These are phyloP conservation scores for Triglochin maritima DNA, from an alignment of 106 monocot species.

Conservation along the genomic window DNA sequence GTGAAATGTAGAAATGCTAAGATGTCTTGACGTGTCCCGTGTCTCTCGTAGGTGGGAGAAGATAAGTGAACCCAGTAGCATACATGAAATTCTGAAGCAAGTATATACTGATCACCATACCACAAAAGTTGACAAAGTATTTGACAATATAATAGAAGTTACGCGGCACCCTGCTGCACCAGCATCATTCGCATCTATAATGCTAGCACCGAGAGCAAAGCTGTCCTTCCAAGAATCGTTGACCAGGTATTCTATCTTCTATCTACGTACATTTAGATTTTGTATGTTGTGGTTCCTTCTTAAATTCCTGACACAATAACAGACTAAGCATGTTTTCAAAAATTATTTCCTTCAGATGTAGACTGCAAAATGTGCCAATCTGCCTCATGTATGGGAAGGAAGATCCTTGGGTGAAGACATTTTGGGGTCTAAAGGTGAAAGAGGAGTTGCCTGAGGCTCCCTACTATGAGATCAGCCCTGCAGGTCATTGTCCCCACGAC, in stretches of 20 bases:
- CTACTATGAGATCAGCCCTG: slow-evolving; percentile 92
- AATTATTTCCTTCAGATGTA: slow-evolving; percentile 33
- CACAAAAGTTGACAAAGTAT: slow-evolving; percentile 79
- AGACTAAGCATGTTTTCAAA: not conserved
- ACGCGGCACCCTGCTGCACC: slow-evolving; percentile 89
- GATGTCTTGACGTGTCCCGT: slow-evolving; percentile 2
- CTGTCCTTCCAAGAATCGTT: slow-evolving; percentile 74
- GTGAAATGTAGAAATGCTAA: not conserved
- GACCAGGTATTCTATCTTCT: slow-evolving; percentile 30
- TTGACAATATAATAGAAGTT: slow-evolving; percentile 67
- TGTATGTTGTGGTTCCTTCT: not conserved
- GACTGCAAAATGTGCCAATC: slow-evolving; percentile 52
- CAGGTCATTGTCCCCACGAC: slow-evolving; percentile 84
- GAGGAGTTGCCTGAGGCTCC: slow-evolving; percentile 62
- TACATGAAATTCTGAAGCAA: slow-evolving; percentile 73
- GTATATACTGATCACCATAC: slow-evolving; percentile 80
- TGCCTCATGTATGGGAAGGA: slow-evolving; percentile 98
- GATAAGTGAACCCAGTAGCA: slow-evolving; percentile 79
- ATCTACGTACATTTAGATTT: not conserved
- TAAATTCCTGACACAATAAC: too few relatives aligned
- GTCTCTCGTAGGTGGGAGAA: slow-evolving; percentile 71
- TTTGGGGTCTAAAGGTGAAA: slow-evolving; percentile 80
- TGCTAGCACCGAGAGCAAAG: slow-evolving; percentile 70
- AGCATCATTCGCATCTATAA: slow-evolving; percentile 91
- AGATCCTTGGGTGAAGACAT: slow-evolving; percentile 87